These are phyloP conservation scores for Lojkania enalia DNA, from an alignment of 2,329 filamentous ascomycete species.

Conservation along the genomic window DNA sequence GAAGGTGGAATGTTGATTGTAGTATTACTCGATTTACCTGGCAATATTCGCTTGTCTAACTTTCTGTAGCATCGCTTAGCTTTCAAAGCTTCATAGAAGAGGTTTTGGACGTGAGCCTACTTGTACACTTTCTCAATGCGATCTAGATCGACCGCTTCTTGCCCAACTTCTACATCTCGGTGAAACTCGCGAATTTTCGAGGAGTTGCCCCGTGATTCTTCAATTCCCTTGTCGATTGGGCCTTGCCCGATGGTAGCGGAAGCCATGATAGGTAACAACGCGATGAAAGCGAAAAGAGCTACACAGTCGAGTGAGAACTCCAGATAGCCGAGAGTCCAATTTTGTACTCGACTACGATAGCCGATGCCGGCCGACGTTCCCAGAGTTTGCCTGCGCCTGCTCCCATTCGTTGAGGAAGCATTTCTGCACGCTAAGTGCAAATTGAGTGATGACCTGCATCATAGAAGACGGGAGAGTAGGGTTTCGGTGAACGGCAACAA, in stretches of 20 bases:
- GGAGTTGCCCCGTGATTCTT: constrained; percentile 11
- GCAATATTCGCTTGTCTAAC: constrained; percentile 61
- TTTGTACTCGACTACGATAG: constrained; percentile 1
- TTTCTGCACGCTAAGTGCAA: constrained; percentile 13
- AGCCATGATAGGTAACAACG: constrained; percentile 24
- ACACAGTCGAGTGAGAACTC: not conserved
- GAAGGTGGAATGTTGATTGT: constrained; percentile 1
- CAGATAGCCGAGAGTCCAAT: not conserved
- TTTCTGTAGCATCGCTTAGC: constrained; percentile 47
- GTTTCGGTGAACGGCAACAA: not conserved
- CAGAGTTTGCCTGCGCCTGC: constrained; percentile 1
- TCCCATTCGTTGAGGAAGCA: constrained; percentile 13
- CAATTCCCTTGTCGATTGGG: constrained; percentile 23
- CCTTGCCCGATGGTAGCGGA: constrained; percentile 18
- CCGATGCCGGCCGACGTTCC: constrained; percentile 15
- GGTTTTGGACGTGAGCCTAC: constrained; percentile 34
- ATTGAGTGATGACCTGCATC: constrained; percentile 12
- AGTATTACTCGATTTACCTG: constrained; percentile 39
- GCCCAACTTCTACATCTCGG: constrained; percentile 39
- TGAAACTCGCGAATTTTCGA: constrained; percentile 31
- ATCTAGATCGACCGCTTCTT: constrained; percentile 39
- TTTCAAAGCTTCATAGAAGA: too few species aligned
- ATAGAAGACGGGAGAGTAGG: not conserved
- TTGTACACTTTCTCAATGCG: constrained; percentile 44
- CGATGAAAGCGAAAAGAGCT: not conserved